Evolutionary conservation across 352 stramenopile genomes (phyloP).

Genomic region (Globisporangium megalacanthum): DNA sequence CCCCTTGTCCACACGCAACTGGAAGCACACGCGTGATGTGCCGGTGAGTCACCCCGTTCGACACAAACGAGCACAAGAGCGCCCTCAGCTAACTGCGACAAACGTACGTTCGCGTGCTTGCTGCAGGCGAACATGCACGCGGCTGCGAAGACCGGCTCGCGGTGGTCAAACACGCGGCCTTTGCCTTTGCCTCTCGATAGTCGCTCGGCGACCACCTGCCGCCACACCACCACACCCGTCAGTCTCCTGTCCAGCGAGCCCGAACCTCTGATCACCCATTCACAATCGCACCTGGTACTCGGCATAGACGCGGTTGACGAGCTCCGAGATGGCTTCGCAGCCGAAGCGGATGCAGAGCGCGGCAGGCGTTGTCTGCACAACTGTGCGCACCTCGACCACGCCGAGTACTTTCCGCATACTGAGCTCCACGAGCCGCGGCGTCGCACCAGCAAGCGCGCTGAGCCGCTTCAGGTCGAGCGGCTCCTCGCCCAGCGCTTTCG

Average conservation of each 20-base stretch:
- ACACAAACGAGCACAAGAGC: not conserved
- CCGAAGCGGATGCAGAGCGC: conserved; percentile 72
- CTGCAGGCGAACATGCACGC: conserved; percentile 63
- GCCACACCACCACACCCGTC: not conserved
- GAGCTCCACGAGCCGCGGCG: conserved; percentile 34
- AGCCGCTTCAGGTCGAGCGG: conserved; percentile 40
- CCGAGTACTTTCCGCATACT: conserved; percentile 46
- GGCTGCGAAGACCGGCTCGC: conserved; percentile 51
- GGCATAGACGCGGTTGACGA: conserved; percentile 47
- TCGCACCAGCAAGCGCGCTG: conserved; percentile 34
- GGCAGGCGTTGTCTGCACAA: conserved; percentile 41
- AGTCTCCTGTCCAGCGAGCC: not conserved
- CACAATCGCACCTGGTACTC: conserved; percentile 35
- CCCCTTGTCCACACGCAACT: conserved; percentile 55
- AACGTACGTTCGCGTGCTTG: conserved; percentile 49
- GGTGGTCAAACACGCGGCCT: conserved; percentile 25
- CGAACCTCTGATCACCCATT: not conserved
- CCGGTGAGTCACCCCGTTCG: too few species aligned
- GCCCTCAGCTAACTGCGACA: not conserved
- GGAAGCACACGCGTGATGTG: conserved; percentile 1
- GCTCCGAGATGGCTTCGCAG: conserved; percentile 57
- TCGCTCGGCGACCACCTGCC: conserved; percentile 21
- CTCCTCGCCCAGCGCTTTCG: conserved; percentile 34
- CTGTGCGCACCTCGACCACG: conserved; percentile 35
- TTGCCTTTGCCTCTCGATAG: conserved; percentile 18